Base-by-base conservation (phyloP, 495 filamentous ascomycete species). In the Aspergillus nanangensis region DNA sequence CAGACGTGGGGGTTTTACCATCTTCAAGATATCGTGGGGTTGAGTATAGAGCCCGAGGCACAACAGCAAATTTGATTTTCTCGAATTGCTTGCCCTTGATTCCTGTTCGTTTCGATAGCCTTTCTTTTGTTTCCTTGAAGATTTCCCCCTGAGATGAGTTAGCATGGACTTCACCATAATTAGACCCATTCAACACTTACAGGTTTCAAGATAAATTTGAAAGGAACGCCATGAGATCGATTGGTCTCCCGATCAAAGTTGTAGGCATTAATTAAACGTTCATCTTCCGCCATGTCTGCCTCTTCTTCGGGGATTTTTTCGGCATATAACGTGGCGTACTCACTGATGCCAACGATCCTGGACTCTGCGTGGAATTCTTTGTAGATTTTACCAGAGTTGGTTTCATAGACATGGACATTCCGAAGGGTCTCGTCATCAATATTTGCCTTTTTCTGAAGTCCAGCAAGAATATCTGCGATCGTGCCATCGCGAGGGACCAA, bases 31-130 rank as follows among this genome's bases (percentile, higher is more conserved):
- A 96, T 44, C 79, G 72, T 4, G 91, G 85, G 55, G 78, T 86
- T 15, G 85, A 80, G 65, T 84, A 94, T 20, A 75, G 65, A 20
- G 74, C 63, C 43, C 86, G 78, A 48, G 80, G 79, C 5, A 96
- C 76, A 35, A 96, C 67, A 4, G 90, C 88, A 71, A 99, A 96
- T 66, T 91, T 96, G 62, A 97, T 90, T 75, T 96, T 99, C 66
- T 99, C 93, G 51, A 97, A 93, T 45, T 88, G 88, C 72, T 97
- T 97, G 51, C 93, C 93, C 70, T 96, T 97, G 62, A 99, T 82
- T 10, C 90, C 90, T 2, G 87, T 95, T 38, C 93, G 79, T 60
- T 87, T 88, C 54, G 89, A 88, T 3, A 99, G 74, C 18, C 93
- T 82, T 56, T 91, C 83, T 70, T 90, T 95, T 40, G 93, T 96